Evolutionary conservation across 352 stramenopile genomes (phyloP), one percentile per base, ranked within the genome.

Genomic region (Globisporangium sylvaticum): DNA sequence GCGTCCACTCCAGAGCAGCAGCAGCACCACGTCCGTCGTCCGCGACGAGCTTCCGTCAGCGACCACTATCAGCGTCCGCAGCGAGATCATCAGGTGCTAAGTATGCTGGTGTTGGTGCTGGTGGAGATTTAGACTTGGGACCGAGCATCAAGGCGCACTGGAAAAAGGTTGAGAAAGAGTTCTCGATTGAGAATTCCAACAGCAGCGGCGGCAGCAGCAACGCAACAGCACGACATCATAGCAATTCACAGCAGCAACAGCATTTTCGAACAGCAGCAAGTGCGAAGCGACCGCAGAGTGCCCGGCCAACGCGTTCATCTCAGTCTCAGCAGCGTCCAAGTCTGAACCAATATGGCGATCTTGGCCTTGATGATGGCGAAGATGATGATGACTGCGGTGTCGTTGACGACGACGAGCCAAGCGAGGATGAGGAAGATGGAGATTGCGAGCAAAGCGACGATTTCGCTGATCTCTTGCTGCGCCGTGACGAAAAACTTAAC

Each of bases 381-480:
- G 71, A 74, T 1, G 74, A 88, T 8, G 66, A 80, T 24, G 73
- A 75, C 64, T 80, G 70, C 31, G 79, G 67, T 2, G 74, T 89
- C 22, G 39, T 80, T 42, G 66, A 78, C 37, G 79, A 87, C 53
- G 74, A 87, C 18, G 80, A 59, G 0, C 65, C 52, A 8, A 79
- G 74, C 10, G 76, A 83, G 8, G 68, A 78, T 32, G 76, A 54
- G 4, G 42, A 71, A 20, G 57, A 34, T n/a, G 32, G 27, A 59
- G 54, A 22, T 20, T 48, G 42, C 15, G 58, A 55, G 22, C 24
- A 56, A 29, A 74, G 70, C n/a, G 67, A 72, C 20, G 62, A 68
- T n/a, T 64, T 71, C 14, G 32, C 56, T 2, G 62, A 64, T 20
- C 44, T 64, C 1, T n/a, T 73, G 42, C 27, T 69, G 4, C n/a